phyloP scores from a whole-genome alignment of 2,329 filamentous ascomycete species.

The Fusarium cyanostomum region DNA sequence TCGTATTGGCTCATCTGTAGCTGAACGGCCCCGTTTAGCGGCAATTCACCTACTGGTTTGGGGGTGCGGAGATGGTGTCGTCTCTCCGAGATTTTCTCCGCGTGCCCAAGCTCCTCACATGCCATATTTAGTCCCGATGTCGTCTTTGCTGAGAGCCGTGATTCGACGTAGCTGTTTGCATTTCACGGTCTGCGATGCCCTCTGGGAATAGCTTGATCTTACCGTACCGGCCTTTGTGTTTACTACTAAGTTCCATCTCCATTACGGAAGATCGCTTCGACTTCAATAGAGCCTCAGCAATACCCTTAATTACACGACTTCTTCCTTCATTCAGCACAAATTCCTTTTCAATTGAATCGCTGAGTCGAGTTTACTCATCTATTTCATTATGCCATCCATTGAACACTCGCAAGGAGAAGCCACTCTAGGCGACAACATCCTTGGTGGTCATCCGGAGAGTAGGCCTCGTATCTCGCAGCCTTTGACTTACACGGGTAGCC shows the following conservation, averaged over 20 bases:
- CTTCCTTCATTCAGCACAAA: neutral
- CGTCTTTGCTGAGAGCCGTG: slow-evolving; percentile 42
- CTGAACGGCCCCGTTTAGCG: slow-evolving; percentile 1
- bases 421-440: slow-evolving; percentile 44
- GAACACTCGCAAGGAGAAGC: slow-evolving; percentile 22
- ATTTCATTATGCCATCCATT: slow-evolving; percentile 50
- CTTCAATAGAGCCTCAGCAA: slow-evolving; percentile 26
- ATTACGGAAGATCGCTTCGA: slow-evolving; percentile 30
- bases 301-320: slow-evolving; percentile 1
- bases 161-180: slow-evolving; percentile 34
- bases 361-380: slow-evolving; percentile 10
- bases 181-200: slow-evolving; percentile 28
- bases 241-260: slow-evolving; percentile 15
- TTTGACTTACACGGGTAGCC: slow-evolving; percentile 53
- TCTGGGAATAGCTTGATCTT: slow-evolving; percentile 28
- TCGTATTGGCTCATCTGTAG: slow-evolving; percentile 5
- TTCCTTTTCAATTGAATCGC: slow-evolving; percentile 7
- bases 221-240: neutral
- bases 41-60: slow-evolving; percentile 8
- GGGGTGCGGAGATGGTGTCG: slow-evolving; percentile 25
- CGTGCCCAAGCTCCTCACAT: slow-evolving; percentile 20
- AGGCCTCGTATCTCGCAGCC: slow-evolving; percentile 46
- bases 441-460: slow-evolving; percentile 45
- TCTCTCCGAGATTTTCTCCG: slow-evolving; percentile 48
- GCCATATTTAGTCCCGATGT: slow-evolving; percentile 43